These are phyloP conservation scores for Cercospora nicotianae DNA, from an alignment of 2,329 filamentous ascomycete species.

Conservation along the genomic window DNA sequence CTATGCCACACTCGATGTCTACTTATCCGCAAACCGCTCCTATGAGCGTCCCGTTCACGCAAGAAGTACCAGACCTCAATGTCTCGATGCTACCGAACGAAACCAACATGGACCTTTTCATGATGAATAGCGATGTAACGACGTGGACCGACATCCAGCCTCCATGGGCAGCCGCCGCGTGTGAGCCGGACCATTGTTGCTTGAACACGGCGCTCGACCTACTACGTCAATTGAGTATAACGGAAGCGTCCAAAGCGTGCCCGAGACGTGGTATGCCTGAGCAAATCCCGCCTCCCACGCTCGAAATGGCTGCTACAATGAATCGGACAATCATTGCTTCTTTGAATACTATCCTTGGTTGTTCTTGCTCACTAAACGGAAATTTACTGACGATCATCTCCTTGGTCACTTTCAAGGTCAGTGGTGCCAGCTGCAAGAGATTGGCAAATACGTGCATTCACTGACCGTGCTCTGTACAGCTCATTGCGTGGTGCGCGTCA, in stretches of 20 bases:
- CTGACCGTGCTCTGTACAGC: neutral
- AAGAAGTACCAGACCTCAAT: neutral
- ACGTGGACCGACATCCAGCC: neutral
- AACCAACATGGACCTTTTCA: slow-evolving; percentile 1
- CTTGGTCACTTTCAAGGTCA: slow-evolving; percentile 8
- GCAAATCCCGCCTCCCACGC: slow-evolving; percentile 7
- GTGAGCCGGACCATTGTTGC: slow-evolving; percentile 7
- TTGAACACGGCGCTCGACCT: slow-evolving; percentile 8
- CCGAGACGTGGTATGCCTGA: slow-evolving; percentile 7
- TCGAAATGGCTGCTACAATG: slow-evolving; percentile 10
- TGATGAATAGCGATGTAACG: slow-evolving; percentile 5
- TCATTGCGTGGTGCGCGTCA: slow-evolving; percentile 12
- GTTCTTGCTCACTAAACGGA: slow-evolving; percentile 9
- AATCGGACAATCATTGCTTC: slow-evolving; percentile 3
- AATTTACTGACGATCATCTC: slow-evolving; percentile 12
- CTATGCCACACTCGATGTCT: neutral
- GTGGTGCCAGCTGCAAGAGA: neutral
- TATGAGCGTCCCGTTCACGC: neutral
- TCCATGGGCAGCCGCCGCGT: neutral
- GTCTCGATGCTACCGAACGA: slow-evolving; percentile 4
- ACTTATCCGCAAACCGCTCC: neutral
- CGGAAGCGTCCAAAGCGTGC: slow-evolving; percentile 3
- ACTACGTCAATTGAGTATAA: slow-evolving; percentile 3
- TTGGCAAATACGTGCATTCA: neutral
- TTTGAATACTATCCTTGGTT: slow-evolving; percentile 1